Conservation (phyloP, 371 early-diverging fungal genomes). For the Rhizopus arrhizus region DNA sequence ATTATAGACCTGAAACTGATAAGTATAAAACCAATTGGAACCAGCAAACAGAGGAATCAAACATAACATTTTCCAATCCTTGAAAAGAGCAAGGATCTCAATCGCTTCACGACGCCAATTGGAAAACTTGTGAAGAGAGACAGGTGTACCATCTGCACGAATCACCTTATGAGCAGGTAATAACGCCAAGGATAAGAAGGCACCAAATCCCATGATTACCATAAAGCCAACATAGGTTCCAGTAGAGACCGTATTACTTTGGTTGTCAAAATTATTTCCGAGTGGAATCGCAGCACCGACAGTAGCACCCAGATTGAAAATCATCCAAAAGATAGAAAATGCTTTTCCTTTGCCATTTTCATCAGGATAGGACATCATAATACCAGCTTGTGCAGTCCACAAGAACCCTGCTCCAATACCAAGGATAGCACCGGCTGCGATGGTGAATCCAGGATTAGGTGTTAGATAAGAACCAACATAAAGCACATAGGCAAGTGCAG, state of each 20-base stretch:
- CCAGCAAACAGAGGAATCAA: slow-evolving; percentile 71
- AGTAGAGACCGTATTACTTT: slow-evolving; percentile 21
- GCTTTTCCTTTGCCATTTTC: slow-evolving; percentile 73
- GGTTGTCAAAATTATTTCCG: slow-evolving; percentile 13
- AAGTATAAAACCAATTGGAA: slow-evolving; percentile 79
- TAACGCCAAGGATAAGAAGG: slow-evolving; percentile 56
- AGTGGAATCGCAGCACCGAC: slow-evolving; percentile 4
- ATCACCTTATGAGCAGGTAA: slow-evolving; percentile 64
- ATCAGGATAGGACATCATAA: slow-evolving; percentile 79
- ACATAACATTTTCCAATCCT: slow-evolving; percentile 65
- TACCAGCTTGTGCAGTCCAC: slow-evolving; percentile 73
- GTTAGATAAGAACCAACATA: slow-evolving; percentile 62
- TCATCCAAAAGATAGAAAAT: slow-evolving; percentile 74
- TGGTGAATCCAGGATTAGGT: slow-evolving; percentile 46
- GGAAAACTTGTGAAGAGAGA: slow-evolving; percentile 61
- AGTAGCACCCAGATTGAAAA: slow-evolving; percentile 63
- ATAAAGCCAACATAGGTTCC: slow-evolving; percentile 71
- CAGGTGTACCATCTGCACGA: slow-evolving; percentile 66
- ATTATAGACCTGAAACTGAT: slow-evolving; percentile 55
- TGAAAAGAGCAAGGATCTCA: slow-evolving; percentile 64
- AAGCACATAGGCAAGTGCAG: slow-evolving; percentile 59
- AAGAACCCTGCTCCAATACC: slow-evolving; percentile 62
- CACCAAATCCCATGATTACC: slow-evolving; percentile 64
- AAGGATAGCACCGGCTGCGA: slow-evolving; percentile 62
- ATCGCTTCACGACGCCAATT: slow-evolving; percentile 57